Evolutionary conservation across 2,329 filamentous ascomycete species (phyloP).

Genomic region (Rutstroemia sp.): DNA sequence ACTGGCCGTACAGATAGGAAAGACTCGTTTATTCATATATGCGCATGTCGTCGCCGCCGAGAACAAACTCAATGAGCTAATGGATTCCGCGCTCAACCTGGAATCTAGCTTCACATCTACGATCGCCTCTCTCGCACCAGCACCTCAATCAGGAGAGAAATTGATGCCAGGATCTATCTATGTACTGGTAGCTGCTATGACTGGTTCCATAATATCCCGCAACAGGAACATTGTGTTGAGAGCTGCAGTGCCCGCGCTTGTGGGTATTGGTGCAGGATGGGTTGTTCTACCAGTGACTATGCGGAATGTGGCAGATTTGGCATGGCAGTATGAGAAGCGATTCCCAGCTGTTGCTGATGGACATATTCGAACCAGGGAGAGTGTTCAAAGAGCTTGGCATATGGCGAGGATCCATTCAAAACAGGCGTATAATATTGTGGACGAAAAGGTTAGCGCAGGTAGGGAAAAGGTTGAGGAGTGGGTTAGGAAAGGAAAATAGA

Average conservation of each 20-base stretch:
- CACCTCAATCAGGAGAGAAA: conserved; percentile 77
- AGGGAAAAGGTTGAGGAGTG: conserved; percentile 76
- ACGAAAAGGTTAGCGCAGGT: conserved; percentile 71
- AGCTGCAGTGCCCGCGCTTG: conserved; percentile 64
- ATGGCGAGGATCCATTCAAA: conserved; percentile 69
- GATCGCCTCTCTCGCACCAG: conserved; percentile 78
- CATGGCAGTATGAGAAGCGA: conserved; percentile 89
- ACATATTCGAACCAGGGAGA: conserved; percentile 65
- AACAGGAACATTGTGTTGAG: conserved; percentile 82
- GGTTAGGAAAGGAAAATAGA: conserved; percentile 69
- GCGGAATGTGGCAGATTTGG: conserved; percentile 75
- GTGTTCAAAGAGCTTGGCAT: conserved; percentile 60
- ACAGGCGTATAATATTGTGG: conserved; percentile 63
- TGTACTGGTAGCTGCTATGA: conserved; percentile 90
- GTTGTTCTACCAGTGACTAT: conserved; percentile 82
- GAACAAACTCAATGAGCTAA: conserved; percentile 72
- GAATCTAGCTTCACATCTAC: conserved; percentile 89
- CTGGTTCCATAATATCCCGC: conserved; percentile 81
- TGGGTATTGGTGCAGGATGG: conserved; percentile 80
- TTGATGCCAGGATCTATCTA: conserved; percentile 87
- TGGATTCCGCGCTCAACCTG: conserved; percentile 74
- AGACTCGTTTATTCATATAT: conserved; percentile 74
- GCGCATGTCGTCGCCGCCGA: conserved; percentile 66
- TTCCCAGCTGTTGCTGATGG: conserved; percentile 77
- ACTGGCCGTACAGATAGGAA: conserved; percentile 74